Conservation (phyloP, 1,284 basidiomycete species). For the Ceratobasidium sp. region DNA sequence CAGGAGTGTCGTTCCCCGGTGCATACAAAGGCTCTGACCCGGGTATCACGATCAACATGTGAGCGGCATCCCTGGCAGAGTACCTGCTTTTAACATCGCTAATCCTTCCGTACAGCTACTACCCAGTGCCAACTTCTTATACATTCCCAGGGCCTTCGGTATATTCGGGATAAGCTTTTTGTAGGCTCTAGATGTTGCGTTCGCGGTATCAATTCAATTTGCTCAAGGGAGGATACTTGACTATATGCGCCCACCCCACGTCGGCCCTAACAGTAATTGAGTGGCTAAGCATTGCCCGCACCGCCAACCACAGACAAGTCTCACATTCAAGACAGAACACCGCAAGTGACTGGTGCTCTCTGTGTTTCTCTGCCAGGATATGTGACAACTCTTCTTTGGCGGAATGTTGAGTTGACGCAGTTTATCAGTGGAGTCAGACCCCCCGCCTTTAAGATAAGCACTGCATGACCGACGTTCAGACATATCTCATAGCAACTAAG, state of each 20-base stretch:
- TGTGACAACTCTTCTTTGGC: too few relatives aligned
- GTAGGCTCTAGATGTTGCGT: not conserved
- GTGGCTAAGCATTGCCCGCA: not conserved
- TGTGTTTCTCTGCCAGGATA: not conserved
- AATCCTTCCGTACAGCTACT: constrained; percentile 44
- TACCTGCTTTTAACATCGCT: not conserved
- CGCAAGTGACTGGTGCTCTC: not conserved
- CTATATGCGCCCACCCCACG: constrained; percentile 6
- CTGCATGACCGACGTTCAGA: not conserved
- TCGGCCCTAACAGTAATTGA: not conserved
- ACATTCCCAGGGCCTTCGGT: constrained; percentile 58
- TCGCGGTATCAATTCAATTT: not conserved
- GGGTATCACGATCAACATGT: constrained; percentile 45
- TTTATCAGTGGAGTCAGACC: not conserved
- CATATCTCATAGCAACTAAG: not conserved
- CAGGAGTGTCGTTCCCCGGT: constrained; percentile 47
- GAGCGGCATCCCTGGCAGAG: not conserved
- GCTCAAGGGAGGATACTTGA: not conserved
- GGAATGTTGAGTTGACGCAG: not conserved
- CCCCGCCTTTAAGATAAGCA: not conserved
- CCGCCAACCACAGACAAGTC: not conserved
- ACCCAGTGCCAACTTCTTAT: constrained; percentile 56
- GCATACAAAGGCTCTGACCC: constrained; percentile 48
- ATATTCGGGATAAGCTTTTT: constrained; percentile 36
- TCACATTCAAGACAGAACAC: too few relatives aligned